A percentile compares a stretch with the other conserved stretches of the same genome.
These are phyloP conservation scores for Solanum ahanhuiri DNA, from an alignment of 257 asterid species.

Conservation along the genomic window DNA sequence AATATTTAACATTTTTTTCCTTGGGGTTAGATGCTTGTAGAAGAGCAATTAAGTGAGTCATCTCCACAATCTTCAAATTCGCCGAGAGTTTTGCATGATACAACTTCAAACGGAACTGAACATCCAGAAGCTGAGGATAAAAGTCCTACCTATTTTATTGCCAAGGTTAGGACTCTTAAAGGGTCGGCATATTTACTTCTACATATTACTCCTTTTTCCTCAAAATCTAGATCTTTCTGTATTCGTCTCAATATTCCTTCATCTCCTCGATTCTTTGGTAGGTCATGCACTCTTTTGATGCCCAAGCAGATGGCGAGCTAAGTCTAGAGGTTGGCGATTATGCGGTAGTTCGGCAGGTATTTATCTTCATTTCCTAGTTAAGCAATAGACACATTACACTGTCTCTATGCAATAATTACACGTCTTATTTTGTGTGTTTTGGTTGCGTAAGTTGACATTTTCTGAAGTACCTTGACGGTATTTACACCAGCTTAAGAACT, in stretches of 20 bases:
- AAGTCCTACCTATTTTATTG: constrained; percentile 39
- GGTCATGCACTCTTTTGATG: constrained; percentile 87
- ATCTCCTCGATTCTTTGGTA: constrained; percentile 7
- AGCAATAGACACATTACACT: background rate
- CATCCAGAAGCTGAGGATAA: constrained; percentile 23
- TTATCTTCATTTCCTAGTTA: background rate
- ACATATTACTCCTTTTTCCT: background rate
- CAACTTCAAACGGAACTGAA: constrained; percentile 22
- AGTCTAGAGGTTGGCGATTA: constrained; percentile 56
- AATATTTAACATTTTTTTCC: background rate
- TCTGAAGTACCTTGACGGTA: background rate
- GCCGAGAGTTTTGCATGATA: constrained; percentile 21
- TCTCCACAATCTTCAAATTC: constrained; percentile 29
- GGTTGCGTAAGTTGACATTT: background rate
- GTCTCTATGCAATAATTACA: background rate
- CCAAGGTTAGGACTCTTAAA: constrained; percentile 38
- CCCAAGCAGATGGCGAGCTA: constrained; percentile 81
- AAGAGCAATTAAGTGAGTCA: constrained; percentile 50
- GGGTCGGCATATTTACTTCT: background rate
- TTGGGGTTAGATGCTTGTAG: constrained; percentile 52
- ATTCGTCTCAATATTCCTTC: background rate
- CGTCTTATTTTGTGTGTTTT: background rate
- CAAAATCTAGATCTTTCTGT: background rate
- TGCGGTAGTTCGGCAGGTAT: constrained; percentile 85
- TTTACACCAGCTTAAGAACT: background rate